Evolutionary conservation across 257 asterid genomes (phyloP), one percentile per base, ranked within the genome.

Genomic region (Solanum pennellii): DNA sequence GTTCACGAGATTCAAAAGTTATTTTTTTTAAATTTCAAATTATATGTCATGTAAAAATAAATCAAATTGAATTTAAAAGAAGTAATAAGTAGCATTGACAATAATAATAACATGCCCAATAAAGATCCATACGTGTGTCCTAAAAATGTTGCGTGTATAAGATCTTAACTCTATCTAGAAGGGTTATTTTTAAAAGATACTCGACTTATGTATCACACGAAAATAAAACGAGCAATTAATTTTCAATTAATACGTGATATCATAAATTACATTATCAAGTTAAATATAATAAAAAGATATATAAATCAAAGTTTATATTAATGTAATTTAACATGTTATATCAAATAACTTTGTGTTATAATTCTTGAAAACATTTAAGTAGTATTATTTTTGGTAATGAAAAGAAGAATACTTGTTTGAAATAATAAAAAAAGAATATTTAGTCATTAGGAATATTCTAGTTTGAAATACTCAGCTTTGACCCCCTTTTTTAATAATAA

Each of bases 161-260:
- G 3, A 6, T 14, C 20, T 25, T 25, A 25, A 39, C 41, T 39
- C 41, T 39, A 39, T 39, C 9, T 13, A 13, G 3, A 68, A 15
- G 1, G 0, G 5, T 3, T 68, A 10, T 68, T 68, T 68, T 25
- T 2, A 0, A 68, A 68, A 68, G 0, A 68, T 0, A 2, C 18
- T 68, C 0, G 3, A 68, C 5, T 18, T 56, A 56, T 7, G 1
- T 56, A 56, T 20, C 0, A 23, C 3, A 41, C 0, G 12, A 41
- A 41, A 41, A 41, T 9, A 41, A 0, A 41, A 41, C 44, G 0
- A 47, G 20, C 18, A 12, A 47, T 45, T 45, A 45, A 16, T 47
- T 13, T 47, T 13, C 6, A 47, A 0, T 47, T 47, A 47, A 47
- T 47, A 47, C 15, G 5, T 47, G 5, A 5, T 16, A 47, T 47